phyloP scores from a whole-genome alignment of 441 rosid species.

The Corymbia calophylla region DNA sequence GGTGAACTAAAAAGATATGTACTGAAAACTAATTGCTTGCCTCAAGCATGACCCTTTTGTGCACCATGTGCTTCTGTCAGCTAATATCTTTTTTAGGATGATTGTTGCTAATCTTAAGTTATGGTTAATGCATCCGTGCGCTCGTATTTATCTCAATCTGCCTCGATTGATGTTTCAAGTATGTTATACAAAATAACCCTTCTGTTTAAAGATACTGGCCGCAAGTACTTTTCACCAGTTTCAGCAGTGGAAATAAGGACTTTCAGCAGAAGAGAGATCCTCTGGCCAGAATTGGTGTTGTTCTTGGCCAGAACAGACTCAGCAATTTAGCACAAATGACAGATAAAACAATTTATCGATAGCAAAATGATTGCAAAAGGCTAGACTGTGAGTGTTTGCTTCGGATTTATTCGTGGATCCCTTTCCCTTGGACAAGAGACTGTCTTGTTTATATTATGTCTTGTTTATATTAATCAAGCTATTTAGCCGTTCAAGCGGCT shows the following conservation, averaged over 20 bases:
- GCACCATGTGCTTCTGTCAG: neutral
- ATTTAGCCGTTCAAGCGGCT: neutral
- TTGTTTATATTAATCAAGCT: neutral
- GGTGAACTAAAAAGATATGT: neutral
- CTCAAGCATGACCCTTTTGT: conserved; percentile 22
- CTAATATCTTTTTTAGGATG: neutral
- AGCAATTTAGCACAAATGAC: neutral
- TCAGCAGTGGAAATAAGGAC: neutral
- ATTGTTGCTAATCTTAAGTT: neutral
- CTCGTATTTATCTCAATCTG: neutral
- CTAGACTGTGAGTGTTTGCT: neutral
- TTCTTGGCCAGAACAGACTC: no score
- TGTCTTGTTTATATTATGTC: neutral
- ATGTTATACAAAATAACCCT: neutral
- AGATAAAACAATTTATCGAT: neutral
- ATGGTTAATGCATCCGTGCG: neutral
- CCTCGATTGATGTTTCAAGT: neutral
- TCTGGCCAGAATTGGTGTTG: neutral
- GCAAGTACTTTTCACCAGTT: neutral
- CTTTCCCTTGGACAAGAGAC: neutral
- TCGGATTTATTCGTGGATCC: neutral
- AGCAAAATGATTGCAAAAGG: neutral
- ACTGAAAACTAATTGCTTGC: conserved; percentile 21
- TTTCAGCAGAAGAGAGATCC: neutral
- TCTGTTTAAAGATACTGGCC: neutral